Conservation (phyloP, 192 early-diverging fungal species). For the Linnemannia hyalina region DNA sequence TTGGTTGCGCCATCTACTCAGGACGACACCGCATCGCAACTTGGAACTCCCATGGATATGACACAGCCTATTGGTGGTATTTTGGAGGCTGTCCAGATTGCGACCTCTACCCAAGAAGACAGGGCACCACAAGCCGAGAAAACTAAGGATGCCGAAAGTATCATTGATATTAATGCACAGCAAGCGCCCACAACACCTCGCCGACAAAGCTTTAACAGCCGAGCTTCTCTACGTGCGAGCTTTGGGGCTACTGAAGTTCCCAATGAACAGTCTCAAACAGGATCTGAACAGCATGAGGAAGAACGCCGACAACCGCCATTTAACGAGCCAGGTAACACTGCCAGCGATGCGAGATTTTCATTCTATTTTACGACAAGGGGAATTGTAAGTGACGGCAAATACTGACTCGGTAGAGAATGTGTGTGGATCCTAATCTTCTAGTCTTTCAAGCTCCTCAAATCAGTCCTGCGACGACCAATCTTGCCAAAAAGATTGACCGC, state of each 20-base stretch:
- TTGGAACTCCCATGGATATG: conserved; percentile 42
- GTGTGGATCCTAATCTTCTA: neutral
- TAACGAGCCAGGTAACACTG: conserved; percentile 16
- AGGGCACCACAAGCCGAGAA: neutral
- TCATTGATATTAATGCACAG: neutral
- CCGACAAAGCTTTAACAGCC: neutral
- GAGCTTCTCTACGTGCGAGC: neutral
- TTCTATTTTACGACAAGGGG: neutral
- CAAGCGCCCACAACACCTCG: conserved; percentile 19
- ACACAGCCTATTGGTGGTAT: conserved; percentile 41
- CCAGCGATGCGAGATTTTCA: neutral
- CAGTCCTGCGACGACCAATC: conserved; percentile 45
- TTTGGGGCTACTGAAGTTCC: neutral
- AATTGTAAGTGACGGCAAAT: neutral
- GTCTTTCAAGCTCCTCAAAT: conserved; percentile 40
- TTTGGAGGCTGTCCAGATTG: neutral
- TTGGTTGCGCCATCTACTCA: neutral
- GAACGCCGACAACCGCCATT: neutral
- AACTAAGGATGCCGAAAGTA: no score
- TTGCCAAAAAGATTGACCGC: conserved; percentile 41
- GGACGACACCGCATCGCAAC: neutral
- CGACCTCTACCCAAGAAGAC: neutral
- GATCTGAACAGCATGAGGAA: neutral
- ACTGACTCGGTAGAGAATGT: neutral
- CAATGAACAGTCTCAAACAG: neutral